Percentiles rank a stretch among this genome's conserved stretches.
Conservation (phyloP, 345 rosid genomes). For the Aethionema arabicum region DNA sequence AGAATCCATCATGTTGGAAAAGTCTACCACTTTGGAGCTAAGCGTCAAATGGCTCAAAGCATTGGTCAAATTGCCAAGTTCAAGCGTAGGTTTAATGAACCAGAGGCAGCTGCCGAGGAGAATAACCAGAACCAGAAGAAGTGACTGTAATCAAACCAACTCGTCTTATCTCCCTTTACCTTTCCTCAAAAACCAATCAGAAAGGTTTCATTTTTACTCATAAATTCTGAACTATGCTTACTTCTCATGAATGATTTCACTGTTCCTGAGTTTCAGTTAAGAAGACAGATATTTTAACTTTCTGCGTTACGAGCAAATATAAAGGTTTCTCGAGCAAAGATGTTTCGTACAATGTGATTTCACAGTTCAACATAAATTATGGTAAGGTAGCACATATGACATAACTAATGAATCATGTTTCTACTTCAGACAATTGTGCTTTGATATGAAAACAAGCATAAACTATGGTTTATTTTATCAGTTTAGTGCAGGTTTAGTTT, state of each 20-base stretch:
- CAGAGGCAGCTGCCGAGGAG: constrained; percentile 32
- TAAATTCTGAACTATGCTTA: constrained; percentile 19
- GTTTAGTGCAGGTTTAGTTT: neutral
- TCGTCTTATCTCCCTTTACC: neutral
- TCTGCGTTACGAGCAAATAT: neutral
- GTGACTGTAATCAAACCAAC: constrained; percentile 5
- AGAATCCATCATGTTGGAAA: constrained; percentile 74
- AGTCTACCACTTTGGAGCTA: constrained; percentile 86
- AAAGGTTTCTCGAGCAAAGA: neutral
- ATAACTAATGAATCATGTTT: constrained; percentile 20
- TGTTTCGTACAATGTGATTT: neutral
- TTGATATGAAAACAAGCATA: too few relatives aligned
- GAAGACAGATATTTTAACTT: neutral
- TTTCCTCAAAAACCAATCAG: neutral
- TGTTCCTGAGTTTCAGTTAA: neutral
- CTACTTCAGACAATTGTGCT: neutral
- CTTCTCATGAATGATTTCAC: constrained; percentile 8
- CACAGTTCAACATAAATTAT: neutral
- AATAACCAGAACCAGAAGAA: constrained; percentile 29
- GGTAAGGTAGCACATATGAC: neutral
- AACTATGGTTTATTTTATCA: neutral
- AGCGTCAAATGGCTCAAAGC: constrained; percentile 83
- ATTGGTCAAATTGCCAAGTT: constrained; percentile 85
- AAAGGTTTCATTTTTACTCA: neutral
- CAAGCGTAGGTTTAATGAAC: constrained; percentile 71